Conservation (phyloP, 805 yeast genomes). For the Lachancea lanzarotensis region DNA sequence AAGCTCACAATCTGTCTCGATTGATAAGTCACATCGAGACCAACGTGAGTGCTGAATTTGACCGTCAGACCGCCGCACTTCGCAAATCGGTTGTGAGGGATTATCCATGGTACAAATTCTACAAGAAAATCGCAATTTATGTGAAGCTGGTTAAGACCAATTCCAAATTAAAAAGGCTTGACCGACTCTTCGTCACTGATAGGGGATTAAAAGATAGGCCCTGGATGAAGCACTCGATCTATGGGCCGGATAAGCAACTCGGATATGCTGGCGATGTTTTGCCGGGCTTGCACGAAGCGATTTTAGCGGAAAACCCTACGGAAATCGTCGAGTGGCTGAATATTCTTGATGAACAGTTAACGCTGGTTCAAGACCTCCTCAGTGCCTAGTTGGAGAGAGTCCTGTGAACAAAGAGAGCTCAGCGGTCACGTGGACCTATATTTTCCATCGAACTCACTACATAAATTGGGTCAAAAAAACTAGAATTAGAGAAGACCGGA, state of each 20-base stretch:
- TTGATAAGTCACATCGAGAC: not conserved
- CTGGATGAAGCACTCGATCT: conserved; percentile 61
- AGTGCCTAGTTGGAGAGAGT: not conserved
- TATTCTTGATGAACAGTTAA: conserved; percentile 34
- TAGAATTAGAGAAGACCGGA: too few relatives aligned
- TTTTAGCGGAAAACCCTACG: conserved; percentile 41
- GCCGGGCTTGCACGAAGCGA: conserved; percentile 55
- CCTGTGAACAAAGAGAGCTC: not conserved
- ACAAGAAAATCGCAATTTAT: conserved; percentile 52
- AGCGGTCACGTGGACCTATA: not conserved
- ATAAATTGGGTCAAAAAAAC: too few relatives aligned
- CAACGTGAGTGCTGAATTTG: conserved; percentile 37
- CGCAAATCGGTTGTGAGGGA: conserved; percentile 52
- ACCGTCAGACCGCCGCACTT: conserved; percentile 40
- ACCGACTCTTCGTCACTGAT: conserved; percentile 45
- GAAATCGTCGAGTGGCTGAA: conserved; percentile 41
- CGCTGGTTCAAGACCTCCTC: conserved; percentile 9
- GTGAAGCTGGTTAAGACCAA: conserved; percentile 51
- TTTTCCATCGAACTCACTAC: not conserved
- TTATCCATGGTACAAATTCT: conserved; percentile 69
- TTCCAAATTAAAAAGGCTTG: conserved; percentile 46
- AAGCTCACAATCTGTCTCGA: conserved; percentile 1
- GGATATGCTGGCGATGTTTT: conserved; percentile 48
- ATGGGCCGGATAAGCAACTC: conserved; percentile 49
- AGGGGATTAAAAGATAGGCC: conserved; percentile 43